Percentiles rank a stretch among this genome's conserved stretches.
These are phyloP conservation scores for Globisporangium nagaii DNA, from an alignment of 352 stramenopile species.

Conservation along the genomic window DNA sequence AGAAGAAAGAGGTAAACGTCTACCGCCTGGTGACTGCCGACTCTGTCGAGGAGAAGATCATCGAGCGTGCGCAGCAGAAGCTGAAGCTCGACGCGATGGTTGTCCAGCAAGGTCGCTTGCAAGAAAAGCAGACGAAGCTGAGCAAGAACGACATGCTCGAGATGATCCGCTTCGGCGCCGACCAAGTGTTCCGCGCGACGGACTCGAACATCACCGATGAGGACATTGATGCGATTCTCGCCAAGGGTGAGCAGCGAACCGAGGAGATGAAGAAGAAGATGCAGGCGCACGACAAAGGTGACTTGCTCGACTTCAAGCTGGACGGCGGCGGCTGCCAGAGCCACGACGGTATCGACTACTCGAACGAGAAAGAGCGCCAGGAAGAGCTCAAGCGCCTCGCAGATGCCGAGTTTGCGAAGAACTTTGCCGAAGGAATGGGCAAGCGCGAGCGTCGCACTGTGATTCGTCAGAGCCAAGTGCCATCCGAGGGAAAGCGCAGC, in stretches of 20 bases:
- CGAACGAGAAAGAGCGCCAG: conserved; percentile 87
- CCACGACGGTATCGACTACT: conserved; percentile 96
- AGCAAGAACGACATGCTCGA: conserved; percentile 95
- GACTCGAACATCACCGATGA: conserved; percentile 96
- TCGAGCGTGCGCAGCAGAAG: conserved; percentile 97
- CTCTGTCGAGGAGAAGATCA: conserved; percentile 99
- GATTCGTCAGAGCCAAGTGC: conserved; percentile 51
- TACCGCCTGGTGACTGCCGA: conserved; percentile 94
- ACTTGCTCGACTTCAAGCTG: conserved; percentile 88
- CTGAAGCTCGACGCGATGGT: conserved; percentile 88
- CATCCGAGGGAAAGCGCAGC: conserved; percentile 40
- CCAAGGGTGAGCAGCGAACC: conserved; percentile 77
- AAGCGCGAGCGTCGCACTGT: conserved; percentile 82
- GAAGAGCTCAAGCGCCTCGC: conserved; percentile 82
- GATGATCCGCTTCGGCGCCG: conserved; percentile 97
- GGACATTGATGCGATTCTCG: conserved; percentile 98
- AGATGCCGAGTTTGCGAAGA: conserved; percentile 74
- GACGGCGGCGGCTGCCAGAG: conserved; percentile 93
- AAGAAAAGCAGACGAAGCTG: conserved; percentile 90
- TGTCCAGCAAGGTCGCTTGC: conserved; percentile 78
- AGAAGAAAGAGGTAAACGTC: conserved; percentile 98
- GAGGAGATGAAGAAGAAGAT: conserved; percentile 88
- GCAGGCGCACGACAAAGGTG: conserved; percentile 79
- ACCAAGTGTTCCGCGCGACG: conserved; percentile 97
- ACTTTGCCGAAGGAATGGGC: conserved; percentile 75